phyloP scores from a whole-genome alignment of 73 alveolate genomes.

The Tetrahymena thermophila region DNA sequence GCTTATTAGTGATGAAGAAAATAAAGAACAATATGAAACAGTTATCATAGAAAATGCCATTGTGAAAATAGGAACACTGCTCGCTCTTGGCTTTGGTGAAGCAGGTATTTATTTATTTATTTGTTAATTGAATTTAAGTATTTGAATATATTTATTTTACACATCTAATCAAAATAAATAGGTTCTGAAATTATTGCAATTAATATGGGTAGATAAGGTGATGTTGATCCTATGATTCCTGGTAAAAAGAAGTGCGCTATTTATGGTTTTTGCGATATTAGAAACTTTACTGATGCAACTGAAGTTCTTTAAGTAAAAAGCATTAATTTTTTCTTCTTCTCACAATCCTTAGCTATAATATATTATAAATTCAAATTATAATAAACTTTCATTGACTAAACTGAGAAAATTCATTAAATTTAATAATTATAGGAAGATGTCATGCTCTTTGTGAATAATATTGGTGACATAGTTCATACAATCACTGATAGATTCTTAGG shows the following conservation, averaged over 20 bases:
- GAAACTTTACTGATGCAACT: slow-evolving; percentile 80
- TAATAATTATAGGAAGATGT: slow-evolving; percentile 69
- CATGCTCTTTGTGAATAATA: slow-evolving; percentile 97
- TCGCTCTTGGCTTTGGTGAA: slow-evolving; percentile 86
- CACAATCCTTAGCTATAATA: too few relatives aligned
- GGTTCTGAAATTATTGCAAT: slow-evolving; percentile 59
- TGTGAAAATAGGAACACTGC: slow-evolving; percentile 80
- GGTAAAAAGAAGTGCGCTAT: slow-evolving; percentile 71
- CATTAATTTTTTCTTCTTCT: background rate
- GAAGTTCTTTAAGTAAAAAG: slow-evolving; percentile 47
- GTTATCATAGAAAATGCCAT: slow-evolving; percentile 94
- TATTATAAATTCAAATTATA: too few relatives aligned
- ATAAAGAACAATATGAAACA: slow-evolving; percentile 56
- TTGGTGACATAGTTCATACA: slow-evolving; percentile 97
- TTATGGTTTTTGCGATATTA: slow-evolving; percentile 85
- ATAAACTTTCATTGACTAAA: background rate
- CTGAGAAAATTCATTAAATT: background rate
- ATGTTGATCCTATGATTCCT: slow-evolving; percentile 73
- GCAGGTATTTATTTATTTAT: slow-evolving; percentile 22
- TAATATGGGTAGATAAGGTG: slow-evolving; percentile 63
- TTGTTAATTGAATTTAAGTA: background rate
- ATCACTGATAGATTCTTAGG: slow-evolving; percentile 89
- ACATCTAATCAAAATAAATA: too few relatives aligned
- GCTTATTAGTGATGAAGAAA: slow-evolving; percentile 23
- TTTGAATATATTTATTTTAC: background rate